Evolutionary conservation across 2,329 filamentous ascomycete species (phyloP).

Genomic region (Aspergillus thermomutatus): DNA sequence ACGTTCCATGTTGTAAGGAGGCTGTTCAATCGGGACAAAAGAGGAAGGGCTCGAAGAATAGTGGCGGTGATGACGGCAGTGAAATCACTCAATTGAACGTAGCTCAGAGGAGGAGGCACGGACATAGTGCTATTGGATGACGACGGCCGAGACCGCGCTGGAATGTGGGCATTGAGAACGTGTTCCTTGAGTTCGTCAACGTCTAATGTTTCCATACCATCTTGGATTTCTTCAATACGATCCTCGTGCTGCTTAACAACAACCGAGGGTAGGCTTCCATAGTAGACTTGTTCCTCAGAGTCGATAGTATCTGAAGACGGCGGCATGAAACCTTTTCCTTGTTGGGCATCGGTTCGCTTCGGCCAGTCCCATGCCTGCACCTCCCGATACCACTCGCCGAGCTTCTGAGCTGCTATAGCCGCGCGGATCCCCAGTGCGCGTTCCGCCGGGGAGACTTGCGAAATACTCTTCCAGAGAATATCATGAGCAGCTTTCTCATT

Average conservation of each 20-base stretch:
- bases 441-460: constrained; percentile 54
- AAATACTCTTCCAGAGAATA: constrained; percentile 49
- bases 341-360: constrained; percentile 32
- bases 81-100: constrained; percentile 79
- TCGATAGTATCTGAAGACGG: constrained; percentile 14
- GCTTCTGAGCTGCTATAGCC: constrained; percentile 56
- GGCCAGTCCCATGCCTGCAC: constrained; percentile 60
- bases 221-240: constrained; percentile 69
- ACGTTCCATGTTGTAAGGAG: constrained; percentile 76
- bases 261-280: constrained; percentile 66
- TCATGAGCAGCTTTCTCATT: constrained; percentile 37
- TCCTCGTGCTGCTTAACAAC: constrained; percentile 67
- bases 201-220: constrained; percentile 42
- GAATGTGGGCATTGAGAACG: constrained; percentile 76
- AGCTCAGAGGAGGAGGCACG: constrained; percentile 44
- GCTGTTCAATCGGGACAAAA: constrained; percentile 68
- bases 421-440: constrained; percentile 58
- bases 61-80: constrained; percentile 88
- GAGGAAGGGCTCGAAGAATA: constrained; percentile 82
- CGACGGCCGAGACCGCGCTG: constrained; percentile 56
- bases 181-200: constrained; percentile 81
- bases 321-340: constrained; percentile 42
- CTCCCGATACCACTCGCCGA: constrained; percentile 58
- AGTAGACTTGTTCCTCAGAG: constrained; percentile 47
- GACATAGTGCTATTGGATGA: constrained; percentile 44